Percentiles rank a stretch among this genome's conserved stretches.
Conservation (phyloP, 2,329 filamentous ascomycete genomes). For the Stachybotrys echinatus region DNA sequence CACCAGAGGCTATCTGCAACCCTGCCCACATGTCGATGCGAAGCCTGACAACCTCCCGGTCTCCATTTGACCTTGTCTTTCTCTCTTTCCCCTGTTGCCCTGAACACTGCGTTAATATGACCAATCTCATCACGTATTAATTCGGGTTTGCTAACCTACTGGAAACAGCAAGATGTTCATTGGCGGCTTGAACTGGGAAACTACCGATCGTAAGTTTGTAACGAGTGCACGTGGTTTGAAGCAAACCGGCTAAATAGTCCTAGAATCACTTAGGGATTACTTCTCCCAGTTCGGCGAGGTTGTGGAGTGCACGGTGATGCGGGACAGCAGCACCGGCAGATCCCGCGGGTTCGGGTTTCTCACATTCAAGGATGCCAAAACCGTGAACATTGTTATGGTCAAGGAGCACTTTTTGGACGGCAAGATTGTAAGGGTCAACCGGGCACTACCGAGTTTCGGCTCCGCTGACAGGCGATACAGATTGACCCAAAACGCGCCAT, state of each 20-base stretch:
- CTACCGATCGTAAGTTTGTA: conserved; percentile 86
- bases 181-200: conserved; percentile 97
- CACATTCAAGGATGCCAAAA: conserved; percentile 96
- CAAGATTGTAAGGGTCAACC: conserved; percentile 69
- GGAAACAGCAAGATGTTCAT: conserved; percentile 95
- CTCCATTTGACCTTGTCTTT: too few relatives aligned
- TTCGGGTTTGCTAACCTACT: not conserved
- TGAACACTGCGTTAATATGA: not conserved
- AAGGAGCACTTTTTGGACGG: conserved; percentile 98
- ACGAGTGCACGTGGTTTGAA: not conserved
- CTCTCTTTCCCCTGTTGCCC: too few relatives aligned
- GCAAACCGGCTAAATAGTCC: not conserved
- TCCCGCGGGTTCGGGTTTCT: conserved; percentile 96
- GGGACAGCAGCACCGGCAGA: conserved; percentile 86
- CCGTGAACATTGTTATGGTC: conserved; percentile 98
- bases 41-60: too few relatives aligned
- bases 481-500: conserved; percentile 98
- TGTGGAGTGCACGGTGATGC: conserved; percentile 98
- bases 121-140: too few relatives aligned
- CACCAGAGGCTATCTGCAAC: too few relatives aligned
- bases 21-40: too few relatives aligned
- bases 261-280: conserved; percentile 94
- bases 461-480: conserved; percentile 39
- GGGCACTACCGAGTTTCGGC: not conserved
- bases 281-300: conserved; percentile 98